Conservation (phyloP, 164 flowering plant species). For the Houttuynia cordata region DNA sequence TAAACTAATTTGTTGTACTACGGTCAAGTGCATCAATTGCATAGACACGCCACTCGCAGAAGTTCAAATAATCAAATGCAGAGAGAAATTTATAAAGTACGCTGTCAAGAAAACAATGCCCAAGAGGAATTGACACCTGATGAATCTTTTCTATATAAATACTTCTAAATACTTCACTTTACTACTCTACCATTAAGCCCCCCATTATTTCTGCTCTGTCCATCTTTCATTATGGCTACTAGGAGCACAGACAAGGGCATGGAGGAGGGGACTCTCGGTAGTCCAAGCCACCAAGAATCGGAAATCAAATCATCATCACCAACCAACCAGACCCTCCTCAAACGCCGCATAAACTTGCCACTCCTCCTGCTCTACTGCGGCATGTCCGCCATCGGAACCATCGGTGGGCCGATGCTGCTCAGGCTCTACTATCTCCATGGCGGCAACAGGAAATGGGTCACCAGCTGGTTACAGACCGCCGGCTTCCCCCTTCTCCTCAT, state of each 20-base stretch:
- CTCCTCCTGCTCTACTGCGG: slow-evolving; percentile 2
- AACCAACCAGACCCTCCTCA: neutral
- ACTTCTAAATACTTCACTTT: no score
- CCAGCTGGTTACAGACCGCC: slow-evolving; percentile 11
- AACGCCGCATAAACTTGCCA: slow-evolving; percentile 3
- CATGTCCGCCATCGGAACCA: slow-evolving; percentile 1
- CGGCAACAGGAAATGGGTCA: slow-evolving; percentile 8
- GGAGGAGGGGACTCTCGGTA: slow-evolving; percentile 2
- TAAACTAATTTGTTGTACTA: no score
- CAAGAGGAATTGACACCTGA: no score
- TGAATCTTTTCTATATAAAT: no score
- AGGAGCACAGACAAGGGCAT: neutral
- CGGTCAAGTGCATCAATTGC: no score
- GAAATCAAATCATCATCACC: neutral
- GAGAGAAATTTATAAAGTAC: no score
- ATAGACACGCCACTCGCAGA: no score
- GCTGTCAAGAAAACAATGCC: no score
- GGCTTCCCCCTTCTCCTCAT: slow-evolving; percentile 12
- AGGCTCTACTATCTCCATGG: slow-evolving; percentile 16
- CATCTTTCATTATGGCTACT: neutral
- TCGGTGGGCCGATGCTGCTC: slow-evolving; percentile 9
- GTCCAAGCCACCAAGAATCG: slow-evolving; percentile 5
- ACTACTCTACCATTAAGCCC: no score
- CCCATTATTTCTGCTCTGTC: no score
- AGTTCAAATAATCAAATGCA: no score